Evolutionary conservation across 192 early-diverging fungal species (phyloP).

Genomic region (Gonapodya prolifera): DNA sequence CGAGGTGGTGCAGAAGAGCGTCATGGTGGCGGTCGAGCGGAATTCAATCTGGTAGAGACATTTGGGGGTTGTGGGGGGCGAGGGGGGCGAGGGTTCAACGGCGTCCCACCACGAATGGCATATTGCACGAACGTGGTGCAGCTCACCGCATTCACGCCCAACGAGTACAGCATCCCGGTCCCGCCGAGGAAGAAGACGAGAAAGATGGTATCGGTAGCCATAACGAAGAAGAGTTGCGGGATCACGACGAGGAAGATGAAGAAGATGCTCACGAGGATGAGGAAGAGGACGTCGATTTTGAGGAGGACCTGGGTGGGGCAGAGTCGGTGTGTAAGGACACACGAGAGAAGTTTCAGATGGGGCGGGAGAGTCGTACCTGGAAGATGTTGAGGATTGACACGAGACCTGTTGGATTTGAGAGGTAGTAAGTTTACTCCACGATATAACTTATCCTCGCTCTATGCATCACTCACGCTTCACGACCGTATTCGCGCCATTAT

Average conservation of each 20-base stretch:
- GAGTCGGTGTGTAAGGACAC: too few species aligned
- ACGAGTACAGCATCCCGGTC: not conserved
- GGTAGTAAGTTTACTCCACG: not conserved
- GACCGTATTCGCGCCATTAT: not conserved
- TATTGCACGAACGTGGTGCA: too few species aligned
- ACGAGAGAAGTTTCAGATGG: too few species aligned
- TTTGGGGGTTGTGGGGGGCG: not conserved
- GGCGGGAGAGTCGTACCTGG: too few species aligned
- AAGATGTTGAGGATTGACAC: too few species aligned
- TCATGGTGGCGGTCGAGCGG: not conserved
- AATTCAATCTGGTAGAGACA: not conserved
- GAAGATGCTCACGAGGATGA: not conserved
- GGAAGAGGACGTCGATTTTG: not conserved
- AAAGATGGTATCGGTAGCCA: not conserved
- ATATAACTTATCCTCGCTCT: too few species aligned
- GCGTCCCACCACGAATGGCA: too few species aligned
- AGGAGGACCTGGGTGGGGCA: too few species aligned
- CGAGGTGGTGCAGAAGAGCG: not conserved
- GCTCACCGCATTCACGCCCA: not conserved
- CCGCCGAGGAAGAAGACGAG: not conserved
- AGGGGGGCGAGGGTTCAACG: not conserved
- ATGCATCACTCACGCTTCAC: not conserved
- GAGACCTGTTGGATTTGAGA: too few species aligned
- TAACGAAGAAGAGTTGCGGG: not conserved
- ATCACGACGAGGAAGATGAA: not conserved